Base-by-base conservation (phyloP, 805 yeast species). In the Naumovozyma baii region DNA sequence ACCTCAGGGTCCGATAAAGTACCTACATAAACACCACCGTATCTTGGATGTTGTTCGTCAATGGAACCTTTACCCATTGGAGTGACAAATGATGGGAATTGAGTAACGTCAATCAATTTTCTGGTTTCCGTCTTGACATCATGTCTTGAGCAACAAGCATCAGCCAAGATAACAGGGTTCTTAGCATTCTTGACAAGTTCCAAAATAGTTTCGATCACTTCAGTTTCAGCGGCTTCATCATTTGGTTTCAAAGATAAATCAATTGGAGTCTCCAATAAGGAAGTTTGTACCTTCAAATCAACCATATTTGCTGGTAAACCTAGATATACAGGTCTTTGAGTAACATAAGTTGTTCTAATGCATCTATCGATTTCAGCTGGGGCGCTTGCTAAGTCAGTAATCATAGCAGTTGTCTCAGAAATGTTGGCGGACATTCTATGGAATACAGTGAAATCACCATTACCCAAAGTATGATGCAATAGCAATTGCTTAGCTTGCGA, bases 61-160 rank as follows among this genome's bases (percentile, higher is more conserved):
- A 83, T 74, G 18, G 75, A 69, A 40, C 84, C 80, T 63, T 83
- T 83, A 63, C 94, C 94, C 88, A 83, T 81, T 49, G 94, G 94
- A 32, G 94, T 83, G 40, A 80, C 78, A 60, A 74, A 83, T 32
- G 81, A 79, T 26, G 90, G 87, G 75, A 76, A 83, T 58, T 80
- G 75, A 32, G 92, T 81, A 40, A 66, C 58, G 39, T 73, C 72
- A 36, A 80, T 78, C 57, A 83, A 70, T 49, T 69, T 62, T 41
- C 62, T 66, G 41, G 81, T 80, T 60, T 78, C 83, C 5, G 59
- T 57, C 52, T 69, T 69, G 48, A 78, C 80, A 47, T 69, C 66
- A 63, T 83, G 92, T 65, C 94, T 73, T 34, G 79, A 65, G 41
- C 86, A 84, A 70, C 94, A 83, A 32, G 94, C 92, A 65, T 83